phyloP scores from a whole-genome alignment of 2,329 filamentous ascomycete species.

The Curvularia lunata region DNA sequence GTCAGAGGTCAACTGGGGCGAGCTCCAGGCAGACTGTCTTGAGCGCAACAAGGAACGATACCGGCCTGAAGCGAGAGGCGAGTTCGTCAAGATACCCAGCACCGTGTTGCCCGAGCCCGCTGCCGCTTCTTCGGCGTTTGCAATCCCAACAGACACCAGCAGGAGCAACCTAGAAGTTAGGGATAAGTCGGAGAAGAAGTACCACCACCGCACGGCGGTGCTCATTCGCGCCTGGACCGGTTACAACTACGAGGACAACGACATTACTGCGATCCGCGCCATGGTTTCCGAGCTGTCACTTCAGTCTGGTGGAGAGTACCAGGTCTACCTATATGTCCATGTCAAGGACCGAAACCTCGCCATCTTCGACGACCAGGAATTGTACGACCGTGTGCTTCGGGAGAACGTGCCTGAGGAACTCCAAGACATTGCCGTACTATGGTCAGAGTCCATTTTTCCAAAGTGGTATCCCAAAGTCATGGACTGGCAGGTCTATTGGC shows the following conservation, averaged over 20 bases:
- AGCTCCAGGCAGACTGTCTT: constrained; percentile 70
- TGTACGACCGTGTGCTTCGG: constrained; percentile 66
- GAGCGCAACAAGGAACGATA: constrained; percentile 70
- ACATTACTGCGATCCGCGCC: constrained; percentile 54
- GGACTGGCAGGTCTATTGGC: constrained; percentile 59
- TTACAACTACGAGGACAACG: constrained; percentile 56
- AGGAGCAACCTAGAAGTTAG: constrained; percentile 37
- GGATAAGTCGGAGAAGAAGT: constrained; percentile 35
- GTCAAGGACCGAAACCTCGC: constrained; percentile 61
- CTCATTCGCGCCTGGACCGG: constrained; percentile 57
- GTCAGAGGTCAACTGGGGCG: constrained; percentile 72
- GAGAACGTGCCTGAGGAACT: constrained; percentile 73
- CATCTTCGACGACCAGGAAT: constrained; percentile 65
- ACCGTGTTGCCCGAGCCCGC: constrained; percentile 36
- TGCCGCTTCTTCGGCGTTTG: constrained; percentile 39
- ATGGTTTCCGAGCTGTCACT: constrained; percentile 56
- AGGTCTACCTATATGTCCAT: constrained; percentile 57
- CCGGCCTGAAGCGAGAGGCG: constrained; percentile 50
- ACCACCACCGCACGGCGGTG: constrained; percentile 54
- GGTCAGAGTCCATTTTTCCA: constrained; percentile 66
- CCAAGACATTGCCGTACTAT: constrained; percentile 72
- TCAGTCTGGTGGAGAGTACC: constrained; percentile 56
- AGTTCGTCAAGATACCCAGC: constrained; percentile 37
- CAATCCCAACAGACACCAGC: constrained; percentile 36
- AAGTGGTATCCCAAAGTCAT: constrained; percentile 58